Evolutionary conservation across 345 rosid species (phyloP), one percentile per base, ranked within the genome.

Genomic region (Rhizophora mangle): DNA sequence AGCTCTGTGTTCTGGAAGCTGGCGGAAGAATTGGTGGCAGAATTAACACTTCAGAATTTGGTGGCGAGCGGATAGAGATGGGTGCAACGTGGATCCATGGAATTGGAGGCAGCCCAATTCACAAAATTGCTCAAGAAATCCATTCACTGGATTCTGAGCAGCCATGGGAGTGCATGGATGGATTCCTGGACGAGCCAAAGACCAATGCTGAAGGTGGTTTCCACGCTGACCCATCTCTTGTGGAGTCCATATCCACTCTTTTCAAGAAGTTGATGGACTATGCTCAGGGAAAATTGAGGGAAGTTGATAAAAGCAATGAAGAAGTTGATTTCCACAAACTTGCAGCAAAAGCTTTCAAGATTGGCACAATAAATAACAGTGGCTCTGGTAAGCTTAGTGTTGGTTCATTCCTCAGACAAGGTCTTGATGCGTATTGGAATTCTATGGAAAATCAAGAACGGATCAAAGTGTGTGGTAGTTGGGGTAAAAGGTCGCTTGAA

Each of bases 1-100:
- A 95, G 77, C 87, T 95, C 51, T 80, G 85, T 71, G 87, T 95
- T 68, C 88, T 95, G 0, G 99, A 95, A 72, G 99, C 93, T 3
- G 97, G 99, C 18, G 21, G 85, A 6, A 83, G 99, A 75, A 92
- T 92, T 70, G 99, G 97, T 19, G 97, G 99, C 30, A 84, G 99
- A 68, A 95, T 95, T 73, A 89, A 88, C 74, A 87, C 96, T 66
- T 85, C 96, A 0, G 92, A 89, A 84, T 91, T 95, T 65, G 82
- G 96, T 29, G 89, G 92, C 26, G 92, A 92, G 82, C 78, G 89
- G 73, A 92, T 95, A 22, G 99, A 95, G 89, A 88, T 92, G 92
- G 99, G 99, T 8, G 99, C 99, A 32, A 92, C 99, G 24, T 95
- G 96, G 96, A 95, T 95, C 84, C 99, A 95, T 72, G 99, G 99